Base-by-base conservation (phyloP, 2,329 filamentous ascomycete species). In the Claviceps fusiformis region DNA sequence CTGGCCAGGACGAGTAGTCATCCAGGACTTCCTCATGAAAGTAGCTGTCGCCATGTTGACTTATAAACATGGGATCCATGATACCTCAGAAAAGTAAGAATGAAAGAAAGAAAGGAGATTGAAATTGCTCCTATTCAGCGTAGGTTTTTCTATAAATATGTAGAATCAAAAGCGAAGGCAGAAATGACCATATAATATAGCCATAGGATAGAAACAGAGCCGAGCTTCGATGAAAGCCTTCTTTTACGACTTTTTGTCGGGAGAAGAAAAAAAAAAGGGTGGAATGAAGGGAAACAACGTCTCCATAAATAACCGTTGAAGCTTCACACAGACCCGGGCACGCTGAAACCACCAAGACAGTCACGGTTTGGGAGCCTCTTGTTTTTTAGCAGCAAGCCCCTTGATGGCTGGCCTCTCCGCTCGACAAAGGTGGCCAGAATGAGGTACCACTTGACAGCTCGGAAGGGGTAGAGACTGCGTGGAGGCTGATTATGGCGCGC, bases 261-360 rank as follows among this genome's bases (percentile, higher is more conserved):
- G 27, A 31, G 27, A 9, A 2, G 15, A 29, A 17, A 17, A 10
- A 8, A 24, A n/a, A 10, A 47, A n/a, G 2, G 44, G 15, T 1
- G 2, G 15, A 33, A 33, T n/a, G 31, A 33, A 9, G 31, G 45
- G 45, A 31, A 31, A 29, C 24, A 47, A 47, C 31, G 31, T 35
- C 15, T 35, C 46, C 53, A 54, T 54, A 44, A 50, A 54, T 54
- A 54, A 35, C 46, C 27, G 46, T 17, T 39, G 45, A 49, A 44
- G 45, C 46, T 45, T 47, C 31, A 15, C 19, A n/a, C n/a, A 45
- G 27, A 11, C 13, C 19, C 33, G 13, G 31, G 45, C 33, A 33
- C 19, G 35, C 19, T 19, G 33, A 33, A 19, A 29, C 45, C 41
- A 9, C 15, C 27, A 9, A 17, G 45, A 47, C 29, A 17, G 45